Base-by-base conservation (phyloP, 352 stramenopile species). In the Phytophthora sp. region DNA sequence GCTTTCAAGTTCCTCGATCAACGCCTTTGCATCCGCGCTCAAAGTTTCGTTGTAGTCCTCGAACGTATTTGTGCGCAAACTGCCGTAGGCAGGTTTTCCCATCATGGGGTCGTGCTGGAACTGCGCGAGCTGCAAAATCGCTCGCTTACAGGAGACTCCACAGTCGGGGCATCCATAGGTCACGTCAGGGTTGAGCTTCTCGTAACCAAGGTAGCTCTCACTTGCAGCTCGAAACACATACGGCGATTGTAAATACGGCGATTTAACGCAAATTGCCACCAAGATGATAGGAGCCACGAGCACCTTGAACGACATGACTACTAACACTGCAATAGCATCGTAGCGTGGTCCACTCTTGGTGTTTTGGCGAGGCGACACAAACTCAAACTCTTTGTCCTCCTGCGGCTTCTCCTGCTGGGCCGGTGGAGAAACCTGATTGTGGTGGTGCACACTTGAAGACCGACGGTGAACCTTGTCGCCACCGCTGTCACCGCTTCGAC, bases 241-340 rank as follows among this genome's bases (percentile, higher is more conserved):
- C 24, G 67, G 67, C 5, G 56, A 71, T 48, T 73, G 60, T 43
- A 76, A 45, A 46, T 76, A 76, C 17, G 54, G 56, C 2, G 67
- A 73, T 21, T 76, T 76, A 35, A 69, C 35, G 31, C 67, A 76
- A 39, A 76, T 73, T 8, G 56, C 52, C 0, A 76, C 48, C 34
- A 76, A 35, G 38, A 76, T 73, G 39, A 76, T 65, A 35, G 67
- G 67, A 0, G 67, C 67, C 17, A 76, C 41, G 11, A 76, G 53
- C 35, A 76, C 67, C 52, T 76, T 76, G 53, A 76, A 69, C 15
- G 62, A 70, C 67, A 76, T 76, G 15, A 76, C 67, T 27, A 76
- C 23, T 13, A 76, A 49, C 18, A 76, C 67, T 4, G 67, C 62
- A 24, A 76, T 62, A 4, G 62, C 62, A 49, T 76, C 67, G 23